Evolutionary conservation across 371 early-diverging fungal species (phyloP).

Genomic region (Actinomortierella wolfii): DNA sequence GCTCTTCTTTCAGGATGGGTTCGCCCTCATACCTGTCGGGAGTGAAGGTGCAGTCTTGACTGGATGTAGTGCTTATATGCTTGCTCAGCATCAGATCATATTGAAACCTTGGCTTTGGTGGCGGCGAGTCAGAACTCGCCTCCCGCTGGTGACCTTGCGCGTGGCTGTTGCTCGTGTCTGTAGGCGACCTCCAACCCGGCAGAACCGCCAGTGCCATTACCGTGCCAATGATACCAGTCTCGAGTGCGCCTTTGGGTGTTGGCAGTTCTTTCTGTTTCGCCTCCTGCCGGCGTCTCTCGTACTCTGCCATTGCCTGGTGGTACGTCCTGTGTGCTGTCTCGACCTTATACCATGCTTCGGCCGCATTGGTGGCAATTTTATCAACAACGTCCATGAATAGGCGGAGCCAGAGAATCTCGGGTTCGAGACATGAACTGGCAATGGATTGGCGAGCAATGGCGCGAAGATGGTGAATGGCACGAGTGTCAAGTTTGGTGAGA

Average conservation of each 20-base stretch:
- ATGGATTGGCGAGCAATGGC: slow-evolving; percentile 46
- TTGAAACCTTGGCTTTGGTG: no score
- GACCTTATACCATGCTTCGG: slow-evolving; percentile 38
- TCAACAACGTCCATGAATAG: slow-evolving; percentile 42
- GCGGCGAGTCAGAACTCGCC: neutral
- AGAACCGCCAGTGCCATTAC: no score
- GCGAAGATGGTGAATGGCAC: slow-evolving; percentile 33
- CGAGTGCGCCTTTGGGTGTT: no score
- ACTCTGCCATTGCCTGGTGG: neutral
- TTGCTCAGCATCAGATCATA: slow-evolving; percentile 14
- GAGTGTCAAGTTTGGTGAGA: neutral
- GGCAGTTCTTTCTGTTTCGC: no score
- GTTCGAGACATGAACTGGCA: slow-evolving; percentile 39
- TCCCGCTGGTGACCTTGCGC: neutral
- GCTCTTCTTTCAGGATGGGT: slow-evolving; percentile 32
- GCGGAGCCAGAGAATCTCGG: slow-evolving; percentile 37
- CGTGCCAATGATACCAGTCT: no score
- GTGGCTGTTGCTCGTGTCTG: neutral
- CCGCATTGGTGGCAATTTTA: slow-evolving; percentile 27
- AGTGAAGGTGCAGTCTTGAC: slow-evolving; percentile 34
- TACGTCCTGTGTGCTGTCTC: slow-evolving; percentile 19
- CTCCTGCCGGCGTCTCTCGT: no score
- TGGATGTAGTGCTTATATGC: slow-evolving; percentile 15
- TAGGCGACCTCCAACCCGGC: neutral
- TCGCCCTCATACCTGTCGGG: slow-evolving; percentile 36